These are phyloP conservation scores for Buxus sempervirens DNA, from an alignment of 164 flowering plant species.

Conservation along the genomic window DNA sequence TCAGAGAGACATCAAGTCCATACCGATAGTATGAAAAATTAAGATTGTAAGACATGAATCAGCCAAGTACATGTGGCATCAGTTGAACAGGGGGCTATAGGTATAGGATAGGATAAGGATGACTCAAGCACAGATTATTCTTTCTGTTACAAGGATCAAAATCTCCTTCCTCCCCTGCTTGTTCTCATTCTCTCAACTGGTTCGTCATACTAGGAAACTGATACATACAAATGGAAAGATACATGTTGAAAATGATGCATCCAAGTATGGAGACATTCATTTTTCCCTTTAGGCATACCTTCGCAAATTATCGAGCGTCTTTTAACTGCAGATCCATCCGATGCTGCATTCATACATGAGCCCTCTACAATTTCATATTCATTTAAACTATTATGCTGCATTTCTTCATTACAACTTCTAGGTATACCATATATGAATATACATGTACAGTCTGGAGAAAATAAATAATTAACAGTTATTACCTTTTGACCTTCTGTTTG, in stretches of 20 bases:
- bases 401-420: constrained; percentile 29
- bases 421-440: constrained; percentile 7
- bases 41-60: not conserved
- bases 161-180: too few species aligned
- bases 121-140: too few species aligned
- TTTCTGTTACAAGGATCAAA: too few species aligned
- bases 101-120: too few species aligned
- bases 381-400: constrained; percentile 9
- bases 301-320: constrained; percentile 39
- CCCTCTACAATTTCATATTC: constrained; percentile 22
- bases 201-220: too few species aligned
- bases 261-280: not conserved
- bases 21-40: not conserved
- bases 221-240: too few species aligned
- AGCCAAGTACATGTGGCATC: too few species aligned
- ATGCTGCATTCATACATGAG: constrained; percentile 18
- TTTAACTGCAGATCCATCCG: constrained; percentile 33
- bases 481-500: constrained; percentile 31
- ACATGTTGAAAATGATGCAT: not conserved
- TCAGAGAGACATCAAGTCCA: too few species aligned
- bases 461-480: constrained; percentile 2
- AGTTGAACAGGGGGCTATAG: too few species aligned
- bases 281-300: constrained; percentile 29
- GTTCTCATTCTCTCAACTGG: too few species aligned
- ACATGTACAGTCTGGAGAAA: not conserved